phyloP scores from a whole-genome alignment of 305 asterid genomes.

The Solanum chacoense region DNA sequence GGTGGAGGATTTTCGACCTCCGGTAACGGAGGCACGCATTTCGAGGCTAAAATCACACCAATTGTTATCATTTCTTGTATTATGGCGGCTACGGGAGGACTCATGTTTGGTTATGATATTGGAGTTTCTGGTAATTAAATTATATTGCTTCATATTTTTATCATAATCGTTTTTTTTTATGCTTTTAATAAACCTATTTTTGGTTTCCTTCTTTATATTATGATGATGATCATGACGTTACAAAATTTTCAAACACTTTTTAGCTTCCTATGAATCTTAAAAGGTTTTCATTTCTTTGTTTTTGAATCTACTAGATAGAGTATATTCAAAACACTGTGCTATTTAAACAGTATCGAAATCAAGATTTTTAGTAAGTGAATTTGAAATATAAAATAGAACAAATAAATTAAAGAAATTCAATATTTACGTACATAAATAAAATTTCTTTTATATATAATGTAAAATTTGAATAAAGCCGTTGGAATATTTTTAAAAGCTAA shows the following conservation, averaged over 20 bases:
- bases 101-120: conserved; percentile 88
- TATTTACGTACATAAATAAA: background rate
- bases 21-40: conserved; percentile 36
- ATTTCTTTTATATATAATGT: background rate
- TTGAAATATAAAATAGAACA: background rate
- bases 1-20: conserved; percentile 63
- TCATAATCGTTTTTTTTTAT: background rate
- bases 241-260: background rate
- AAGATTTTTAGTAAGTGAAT: background rate
- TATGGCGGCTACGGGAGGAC: conserved; percentile 94
- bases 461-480: background rate
- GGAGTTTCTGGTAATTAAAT: conserved; percentile 62
- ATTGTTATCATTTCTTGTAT: conserved; percentile 77
- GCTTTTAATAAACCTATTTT: background rate
- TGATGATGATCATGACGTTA: background rate
- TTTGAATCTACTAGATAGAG: background rate
- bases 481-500: background rate
- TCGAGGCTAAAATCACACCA: conserved; percentile 83
- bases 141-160: background rate
- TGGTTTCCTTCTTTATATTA: background rate
- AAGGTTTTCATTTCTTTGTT: background rate
- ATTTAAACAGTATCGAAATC: background rate
- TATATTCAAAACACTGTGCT: background rate
- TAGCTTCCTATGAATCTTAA: background rate
- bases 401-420: background rate